These are phyloP conservation scores for Pleurotus sapidus DNA, from an alignment of 768 basidiomycete genomes.

Conservation along the genomic window DNA sequence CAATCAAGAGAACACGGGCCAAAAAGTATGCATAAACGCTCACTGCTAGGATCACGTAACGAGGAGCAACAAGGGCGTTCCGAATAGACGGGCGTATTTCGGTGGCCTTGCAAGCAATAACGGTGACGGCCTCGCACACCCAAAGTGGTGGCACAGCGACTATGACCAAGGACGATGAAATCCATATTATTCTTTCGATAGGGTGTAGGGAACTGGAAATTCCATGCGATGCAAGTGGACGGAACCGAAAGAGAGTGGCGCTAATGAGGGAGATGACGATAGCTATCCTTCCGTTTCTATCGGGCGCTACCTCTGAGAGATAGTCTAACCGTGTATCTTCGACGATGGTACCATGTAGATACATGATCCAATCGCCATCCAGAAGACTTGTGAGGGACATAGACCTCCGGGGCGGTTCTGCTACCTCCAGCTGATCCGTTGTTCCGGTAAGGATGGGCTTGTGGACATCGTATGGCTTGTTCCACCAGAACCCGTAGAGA, in stretches of 20 bases:
- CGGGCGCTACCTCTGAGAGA: not conserved
- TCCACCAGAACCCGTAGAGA: slow-evolving; percentile 33
- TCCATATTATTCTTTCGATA: slow-evolving; percentile 21
- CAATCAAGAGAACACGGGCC: slow-evolving; percentile 12
- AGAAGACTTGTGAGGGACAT: not conserved
- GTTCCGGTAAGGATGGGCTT: slow-evolving; percentile 16
- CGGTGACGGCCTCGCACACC: not conserved
- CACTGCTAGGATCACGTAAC: not conserved
- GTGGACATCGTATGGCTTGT: slow-evolving; percentile 34
- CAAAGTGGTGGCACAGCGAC: slow-evolving; percentile 3
- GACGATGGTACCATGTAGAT: not conserved
- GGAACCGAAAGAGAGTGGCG: slow-evolving; percentile 19
- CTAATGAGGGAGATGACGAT: not conserved
- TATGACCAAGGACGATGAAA: slow-evolving; percentile 15
- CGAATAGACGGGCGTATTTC: not conserved
- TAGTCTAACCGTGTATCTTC: slow-evolving; percentile 1
- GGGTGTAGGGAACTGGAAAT: slow-evolving; percentile 19
- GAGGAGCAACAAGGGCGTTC: not conserved
- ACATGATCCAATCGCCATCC: not conserved
- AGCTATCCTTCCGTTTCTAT: not conserved
- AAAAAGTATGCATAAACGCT: slow-evolving; percentile 9
- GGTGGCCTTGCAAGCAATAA: not conserved
- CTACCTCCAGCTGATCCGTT: not conserved
- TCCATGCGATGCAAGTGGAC: slow-evolving; percentile 27
- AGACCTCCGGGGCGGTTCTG: not conserved